A percentile compares a stretch with the other conserved stretches of the same genome.
These are phyloP conservation scores for Pluteus cervinus DNA, from an alignment of 768 basidiomycete genomes.

Conservation along the genomic window DNA sequence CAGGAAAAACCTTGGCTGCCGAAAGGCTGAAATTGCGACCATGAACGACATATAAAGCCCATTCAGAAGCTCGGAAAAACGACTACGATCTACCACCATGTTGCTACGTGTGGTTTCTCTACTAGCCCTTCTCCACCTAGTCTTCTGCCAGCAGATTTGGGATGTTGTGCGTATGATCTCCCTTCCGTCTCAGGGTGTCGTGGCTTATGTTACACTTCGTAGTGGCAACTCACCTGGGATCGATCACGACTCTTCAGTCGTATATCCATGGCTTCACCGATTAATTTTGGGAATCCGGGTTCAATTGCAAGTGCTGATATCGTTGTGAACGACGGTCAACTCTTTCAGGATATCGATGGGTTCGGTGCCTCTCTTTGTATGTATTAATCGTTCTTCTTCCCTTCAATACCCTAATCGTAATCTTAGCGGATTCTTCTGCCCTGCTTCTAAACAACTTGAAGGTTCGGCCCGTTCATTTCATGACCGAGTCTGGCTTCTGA, in stretches of 20 bases:
- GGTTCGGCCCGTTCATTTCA: slow-evolving; percentile 27
- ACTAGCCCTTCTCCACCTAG: slow-evolving; percentile 15
- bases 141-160: slow-evolving; percentile 45
- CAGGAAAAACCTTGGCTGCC: too few relatives aligned
- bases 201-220: background rate
- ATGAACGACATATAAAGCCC: too few relatives aligned
- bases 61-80: too few relatives aligned
- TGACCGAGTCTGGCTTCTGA: background rate
- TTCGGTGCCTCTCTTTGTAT: slow-evolving; percentile 65
- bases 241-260: slow-evolving; percentile 46
- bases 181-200: slow-evolving; percentile 5
- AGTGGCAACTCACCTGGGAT: slow-evolving; percentile 63
- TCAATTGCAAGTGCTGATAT: slow-evolving; percentile 57
- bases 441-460: slow-evolving; percentile 56
- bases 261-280: slow-evolving; percentile 36
- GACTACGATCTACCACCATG: too few relatives aligned
- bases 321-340: slow-evolving; percentile 42
- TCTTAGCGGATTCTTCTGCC: slow-evolving; percentile 67
- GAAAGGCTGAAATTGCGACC: too few relatives aligned
- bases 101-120: slow-evolving; percentile 6
- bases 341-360: slow-evolving; percentile 61
- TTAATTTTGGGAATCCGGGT: slow-evolving; percentile 56
- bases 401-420: background rate
- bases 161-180: slow-evolving; percentile 35
- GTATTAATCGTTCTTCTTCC: slow-evolving; percentile 3